Evolutionary conservation across 176 grass and related monocot species (phyloP), one percentile per base, ranked within the genome.

Genomic region (Poa annua): DNA sequence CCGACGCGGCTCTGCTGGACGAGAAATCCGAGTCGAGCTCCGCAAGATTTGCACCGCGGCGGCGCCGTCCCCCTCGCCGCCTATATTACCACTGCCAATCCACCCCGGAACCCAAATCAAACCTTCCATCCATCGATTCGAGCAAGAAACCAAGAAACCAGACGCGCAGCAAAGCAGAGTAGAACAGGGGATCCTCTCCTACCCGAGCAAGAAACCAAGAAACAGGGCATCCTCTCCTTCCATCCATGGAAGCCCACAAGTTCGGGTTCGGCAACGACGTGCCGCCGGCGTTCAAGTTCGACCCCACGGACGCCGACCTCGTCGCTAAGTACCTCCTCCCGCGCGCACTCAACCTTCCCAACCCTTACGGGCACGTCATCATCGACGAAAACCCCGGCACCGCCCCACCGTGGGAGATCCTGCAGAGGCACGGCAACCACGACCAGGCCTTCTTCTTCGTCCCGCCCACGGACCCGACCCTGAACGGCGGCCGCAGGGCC

Each of bases 371-470:
- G 12, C 17, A 66, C 59, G 78, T 36, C 60, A 8, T 86, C 48
- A 7, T 75, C 48, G 70, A 86, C 2, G 85, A 4, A 8, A 70
- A 86, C 60, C 59, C 49, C 11, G 2, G 1, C 8, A 67, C 70
- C 70, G 64, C 61, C 49, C 48, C 70, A 5, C 78, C 78, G 3
- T 86, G 85, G 85, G 78, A 86, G 70, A 25, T 86, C 24, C 19
- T 86, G 16, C 25, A 15, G 3, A 52, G 35, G 12, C 0, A 48
- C 24, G 36, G 49, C 49, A 11, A 36, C 36, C 35, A 53, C 79
- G 51, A 38, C 26, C 62, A 82, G 2, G 79, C 71, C 72, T 77
- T 87, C 79, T 87, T 87, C 79, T 71, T 69, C 79, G 25, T 1
- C 2, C 48, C 59, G 8, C 36, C 71, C 71, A 19, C 24, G 24